These are phyloP conservation scores for Salix exigua DNA, from an alignment of 345 rosid genomes.

Conservation along the genomic window DNA sequence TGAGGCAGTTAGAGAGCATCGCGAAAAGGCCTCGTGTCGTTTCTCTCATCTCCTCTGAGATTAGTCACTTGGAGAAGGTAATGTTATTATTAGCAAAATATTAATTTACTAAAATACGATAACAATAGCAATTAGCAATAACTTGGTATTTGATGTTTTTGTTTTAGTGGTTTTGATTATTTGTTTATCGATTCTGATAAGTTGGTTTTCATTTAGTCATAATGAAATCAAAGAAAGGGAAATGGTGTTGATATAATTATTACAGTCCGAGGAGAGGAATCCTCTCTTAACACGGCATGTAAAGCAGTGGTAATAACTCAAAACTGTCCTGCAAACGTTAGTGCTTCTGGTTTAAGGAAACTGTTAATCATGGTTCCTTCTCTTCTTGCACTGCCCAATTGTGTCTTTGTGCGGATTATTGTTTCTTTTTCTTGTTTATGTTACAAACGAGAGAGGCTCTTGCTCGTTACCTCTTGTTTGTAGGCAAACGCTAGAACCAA, in stretches of 20 bases:
- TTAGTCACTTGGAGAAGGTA: conserved; percentile 70
- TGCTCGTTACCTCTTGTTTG: too few relatives aligned
- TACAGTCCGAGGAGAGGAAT: too few relatives aligned
- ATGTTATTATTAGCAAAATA: too few relatives aligned
- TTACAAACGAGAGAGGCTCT: too few relatives aligned
- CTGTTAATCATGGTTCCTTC: background rate
- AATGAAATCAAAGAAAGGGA: too few relatives aligned
- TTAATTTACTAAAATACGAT: too few relatives aligned
- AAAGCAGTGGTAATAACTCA: background rate
- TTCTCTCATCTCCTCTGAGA: conserved; percentile 60
- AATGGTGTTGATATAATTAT: too few relatives aligned
- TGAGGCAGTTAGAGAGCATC: conserved; percentile 57
- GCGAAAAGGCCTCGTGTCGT: conserved; percentile 76
- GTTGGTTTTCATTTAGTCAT: background rate
- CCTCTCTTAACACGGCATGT: too few relatives aligned
- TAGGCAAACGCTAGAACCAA: too few relatives aligned
- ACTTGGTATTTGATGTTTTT: background rate
- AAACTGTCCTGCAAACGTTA: background rate
- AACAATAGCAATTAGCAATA: too few relatives aligned
- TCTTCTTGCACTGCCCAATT: background rate
- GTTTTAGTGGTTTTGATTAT: too few relatives aligned
- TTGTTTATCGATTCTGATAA: background rate
- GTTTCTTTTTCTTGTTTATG: too few relatives aligned
- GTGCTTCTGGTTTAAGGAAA: background rate
- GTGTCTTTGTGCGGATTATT: background rate